Base-by-base conservation (phyloP, 2,329 filamentous ascomycete species). In the Aspergillus sp. region DNA sequence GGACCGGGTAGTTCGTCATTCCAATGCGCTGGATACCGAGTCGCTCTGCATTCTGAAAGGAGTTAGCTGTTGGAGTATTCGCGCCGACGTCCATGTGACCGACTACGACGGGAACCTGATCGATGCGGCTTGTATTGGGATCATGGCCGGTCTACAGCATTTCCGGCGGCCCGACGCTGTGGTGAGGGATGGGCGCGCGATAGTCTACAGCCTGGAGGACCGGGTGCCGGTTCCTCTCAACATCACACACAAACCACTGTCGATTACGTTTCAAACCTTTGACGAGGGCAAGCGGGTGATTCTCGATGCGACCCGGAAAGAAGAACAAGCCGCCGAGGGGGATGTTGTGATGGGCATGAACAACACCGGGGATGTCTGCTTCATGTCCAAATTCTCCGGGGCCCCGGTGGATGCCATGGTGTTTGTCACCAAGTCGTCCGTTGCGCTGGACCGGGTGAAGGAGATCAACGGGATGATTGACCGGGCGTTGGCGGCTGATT, bases 1-100 rank as follows among this genome's bases (percentile, higher is more conserved):
- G 13, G 91, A 98, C 60, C 94, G 94, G 64, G 89, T 91, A 6
- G 78, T 96, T 39, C 86, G 91, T 26, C 80, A 91, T 39, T 94
- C 88, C 1, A 82, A 82, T 47, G 89, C 91, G 5, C 75, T 98
- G 25, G 89, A 96, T 58, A 94, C 88, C 20, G 91, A 98, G 63
- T 94, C 88, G 3, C 73, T 98, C 27, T 98, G 91, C 60, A 84
- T 98, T 14, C 71, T 95, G 16, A 86, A 91, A 8, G 88, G 85
- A 5, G 72, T 82, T 39, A 94, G 93, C 60, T 91, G 84, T 66
- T 98, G 91, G 78, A 82, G 82, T 39, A 72, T 98, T 41, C 79
- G 89, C 36, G 88, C 85, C 13, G 89, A 96, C 57, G 75, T 96
- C 14, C 91, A 98, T 61, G 78, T 96, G 29, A 72, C 96, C 28